A percentile compares a stretch with the other conserved stretches of the same genome.
These are phyloP conservation scores for Wallacemonas rigidus DNA, from an alignment of 208 protist genomes.

Conservation along the genomic window DNA sequence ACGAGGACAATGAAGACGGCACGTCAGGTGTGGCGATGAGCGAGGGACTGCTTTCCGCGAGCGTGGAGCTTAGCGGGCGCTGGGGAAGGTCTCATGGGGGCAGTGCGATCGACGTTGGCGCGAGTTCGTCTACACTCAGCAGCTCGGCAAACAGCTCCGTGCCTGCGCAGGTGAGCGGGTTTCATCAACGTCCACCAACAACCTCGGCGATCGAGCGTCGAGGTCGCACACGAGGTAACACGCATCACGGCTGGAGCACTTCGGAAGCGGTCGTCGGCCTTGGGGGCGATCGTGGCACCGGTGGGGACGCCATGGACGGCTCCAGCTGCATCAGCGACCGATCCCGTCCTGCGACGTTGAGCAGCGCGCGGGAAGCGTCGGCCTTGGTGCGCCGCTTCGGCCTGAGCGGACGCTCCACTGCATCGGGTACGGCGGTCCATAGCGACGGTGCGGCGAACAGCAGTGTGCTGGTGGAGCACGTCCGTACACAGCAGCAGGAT, in stretches of 20 bases:
- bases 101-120: background rate
- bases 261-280: background rate
- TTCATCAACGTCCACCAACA: background rate
- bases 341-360: background rate
- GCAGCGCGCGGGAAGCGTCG: background rate
- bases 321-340: background rate
- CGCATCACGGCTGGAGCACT: background rate
- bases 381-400: background rate
- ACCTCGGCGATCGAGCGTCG: background rate
- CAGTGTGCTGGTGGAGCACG: slow-evolving; percentile 20
- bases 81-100: background rate
- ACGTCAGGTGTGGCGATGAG: background rate
- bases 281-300: too few relatives aligned
- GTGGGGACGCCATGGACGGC: background rate
- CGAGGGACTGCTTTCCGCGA: background rate
- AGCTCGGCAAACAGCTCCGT: background rate
- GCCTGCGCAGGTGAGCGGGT: background rate
- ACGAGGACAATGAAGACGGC: background rate
- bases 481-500: slow-evolving; percentile 20
- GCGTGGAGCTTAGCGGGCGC: background rate
- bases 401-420: background rate
- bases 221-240: background rate
- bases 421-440: slow-evolving; percentile 7
- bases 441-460: slow-evolving; percentile 2
- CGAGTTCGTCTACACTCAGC: background rate